Percentiles rank a stretch among this genome's conserved stretches.
These are phyloP conservation scores for Dichotomocladium elegans DNA, from an alignment of 371 early-diverging fungal genomes.

Conservation along the genomic window DNA sequence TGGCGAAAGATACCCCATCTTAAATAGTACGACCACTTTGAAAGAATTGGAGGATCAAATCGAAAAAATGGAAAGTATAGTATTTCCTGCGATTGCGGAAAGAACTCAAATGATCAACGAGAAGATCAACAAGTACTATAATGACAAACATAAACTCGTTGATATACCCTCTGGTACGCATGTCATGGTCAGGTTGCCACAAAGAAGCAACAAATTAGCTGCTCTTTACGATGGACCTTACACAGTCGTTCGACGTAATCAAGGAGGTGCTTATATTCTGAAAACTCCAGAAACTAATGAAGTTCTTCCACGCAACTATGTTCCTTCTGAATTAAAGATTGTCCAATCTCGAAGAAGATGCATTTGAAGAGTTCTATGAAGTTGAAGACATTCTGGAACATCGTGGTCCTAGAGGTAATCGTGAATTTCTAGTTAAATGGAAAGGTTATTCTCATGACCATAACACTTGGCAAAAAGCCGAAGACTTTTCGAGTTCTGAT, in stretches of 20 bases:
- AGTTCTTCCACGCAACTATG: background rate
- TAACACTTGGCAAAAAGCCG: background rate
- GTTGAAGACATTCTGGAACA: conserved; percentile 2
- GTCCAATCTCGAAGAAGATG: background rate
- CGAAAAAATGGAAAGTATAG: conserved; percentile 3
- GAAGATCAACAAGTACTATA: background rate
- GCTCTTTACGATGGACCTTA: conserved; percentile 7
- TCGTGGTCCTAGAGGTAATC: background rate
- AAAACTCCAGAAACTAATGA: background rate
- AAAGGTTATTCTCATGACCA: background rate
- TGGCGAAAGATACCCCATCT: background rate
- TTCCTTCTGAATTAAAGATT: no score
- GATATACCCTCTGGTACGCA: conserved; percentile 3
- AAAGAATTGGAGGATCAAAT: background rate
- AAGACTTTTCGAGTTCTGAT: background rate
- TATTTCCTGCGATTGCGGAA: conserved; percentile 9
- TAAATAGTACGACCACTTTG: no score
- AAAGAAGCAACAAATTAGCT: background rate
- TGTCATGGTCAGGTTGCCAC: background rate
- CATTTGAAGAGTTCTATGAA: conserved; percentile 6
- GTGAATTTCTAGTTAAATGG: background rate
- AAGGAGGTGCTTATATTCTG: conserved; percentile 8
- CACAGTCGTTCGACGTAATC: background rate
- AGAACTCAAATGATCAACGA: background rate
- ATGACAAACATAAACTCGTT: background rate